Evolutionary conservation across 129 eudicot genomes (phyloP), one percentile per base, ranked within the genome.

Genomic region (Glebionis coronaria): DNA sequence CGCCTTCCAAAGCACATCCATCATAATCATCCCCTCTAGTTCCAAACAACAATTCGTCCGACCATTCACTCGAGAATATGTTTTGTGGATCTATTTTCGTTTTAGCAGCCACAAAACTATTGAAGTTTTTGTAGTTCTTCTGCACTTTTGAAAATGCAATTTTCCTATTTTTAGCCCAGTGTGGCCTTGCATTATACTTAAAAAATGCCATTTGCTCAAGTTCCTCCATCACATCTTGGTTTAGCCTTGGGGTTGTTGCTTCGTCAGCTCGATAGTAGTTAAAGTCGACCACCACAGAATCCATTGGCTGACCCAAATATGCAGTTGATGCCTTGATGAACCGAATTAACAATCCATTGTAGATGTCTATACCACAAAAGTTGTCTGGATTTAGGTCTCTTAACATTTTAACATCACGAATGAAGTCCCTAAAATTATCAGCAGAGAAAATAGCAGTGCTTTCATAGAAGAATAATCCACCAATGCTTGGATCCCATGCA

Each of bases 1-100:
- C 69, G 9, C 97, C 97, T 63, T 91, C 97, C 40, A 91, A 75
- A 18, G 82, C 97, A 87, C 97, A 91, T 4, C 96, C 97, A 81
- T 91, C 90, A 12, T 25, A 65, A 4, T 65, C 68, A 14, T 8
- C 57, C 44, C 65, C 76, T 44, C 31, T 31, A 11, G 27, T 63
- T 23, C 97, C 97, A 57, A 73, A 80, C 70, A 91, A 13, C 46
- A 91, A 35, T 70, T 76, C 86, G 77, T 91, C 88, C 0, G 95
- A 85, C 95, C 90, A 87, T 18, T 83, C 97, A 56, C 95, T 79
- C 1, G 93, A 83, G 28, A 87, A 91, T 68, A 91, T 61, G 12
- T 70, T 65, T 14, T 14, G 12, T 2, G 97, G 96, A 57, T 91
- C 97, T 71, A 91, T 55, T 20, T 52, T n/a, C 72, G 50, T 71